Base-by-base conservation (phyloP, 352 stramenopile species). In the Phytophthora podocarpi region DNA sequence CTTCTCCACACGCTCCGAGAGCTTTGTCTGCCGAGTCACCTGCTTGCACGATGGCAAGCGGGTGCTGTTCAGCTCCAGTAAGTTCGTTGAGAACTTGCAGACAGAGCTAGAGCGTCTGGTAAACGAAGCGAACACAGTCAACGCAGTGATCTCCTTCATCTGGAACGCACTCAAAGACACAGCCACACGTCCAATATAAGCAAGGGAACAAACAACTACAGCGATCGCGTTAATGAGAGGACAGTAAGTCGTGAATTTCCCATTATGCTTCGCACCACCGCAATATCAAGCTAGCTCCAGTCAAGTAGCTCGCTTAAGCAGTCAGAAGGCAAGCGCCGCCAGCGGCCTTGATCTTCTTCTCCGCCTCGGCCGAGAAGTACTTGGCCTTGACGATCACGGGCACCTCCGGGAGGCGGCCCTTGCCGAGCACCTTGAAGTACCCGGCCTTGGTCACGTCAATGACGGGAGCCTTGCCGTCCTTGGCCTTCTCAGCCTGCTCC, bases 371-470 rank as follows among this genome's bases (percentile, higher is more conserved):
- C 60, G 90, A 98, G 85, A 99, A 99, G 87, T 97, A 99, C 81
- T 99, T 99, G 56, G 98, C 97, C 93, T 99, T 99, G 57, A 99
- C 98, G 82, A 99, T 99, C 37, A 99, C 78, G 47, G 98, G 98
- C 51, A 99, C 86, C 53, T 90, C 74, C 13, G 95, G 95, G 39
- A 99, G 96, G 72, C 97, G 90, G 70, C 98, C 98, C 88, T 99
- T 99, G 82, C 98, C 98, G 41, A 99, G 89, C 60, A 99, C 96
- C 96, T 99, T 99, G 87, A 99, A 99, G 87, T 98, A 99, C 67
- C 98, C 98, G 37, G 85, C 85, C 67, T 97, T 93, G 68, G 97
- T 98, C 56, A 99, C 92, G 72, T 99, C 97, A 76, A 99, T 98
- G 49, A 99, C 97, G 50, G 97, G 97, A 27, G 97, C 98, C 86